These are phyloP conservation scores for Thermothielavioides terrestris DNA, from an alignment of 495 filamentous ascomycete species.

Conservation along the genomic window DNA sequence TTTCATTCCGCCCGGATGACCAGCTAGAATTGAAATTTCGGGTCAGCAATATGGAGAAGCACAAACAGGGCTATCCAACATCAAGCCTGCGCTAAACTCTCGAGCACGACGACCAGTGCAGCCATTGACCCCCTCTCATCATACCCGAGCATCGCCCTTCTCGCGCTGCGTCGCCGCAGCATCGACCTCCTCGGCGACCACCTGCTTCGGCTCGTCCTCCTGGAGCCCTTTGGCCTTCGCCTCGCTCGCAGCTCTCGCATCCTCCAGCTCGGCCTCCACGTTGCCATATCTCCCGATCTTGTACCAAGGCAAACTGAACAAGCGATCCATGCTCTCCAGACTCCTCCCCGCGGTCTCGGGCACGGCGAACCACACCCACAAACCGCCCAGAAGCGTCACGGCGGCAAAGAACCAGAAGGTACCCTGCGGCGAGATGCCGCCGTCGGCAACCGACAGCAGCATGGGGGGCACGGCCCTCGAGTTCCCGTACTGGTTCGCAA, in stretches of 20 bases:
- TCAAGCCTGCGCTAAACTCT: too few relatives aligned
- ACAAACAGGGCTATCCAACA: too few relatives aligned
- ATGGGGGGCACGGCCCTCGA: constrained; percentile 50
- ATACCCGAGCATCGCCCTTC: too few relatives aligned
- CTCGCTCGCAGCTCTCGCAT: constrained; percentile 27
- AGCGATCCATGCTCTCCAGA: constrained; percentile 55
- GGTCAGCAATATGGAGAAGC: too few relatives aligned
- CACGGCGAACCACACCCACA: constrained; percentile 54
- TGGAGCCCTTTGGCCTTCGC: constrained; percentile 3
- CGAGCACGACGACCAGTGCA: too few relatives aligned
- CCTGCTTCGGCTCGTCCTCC: constrained; percentile 8
- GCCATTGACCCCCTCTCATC: too few relatives aligned
- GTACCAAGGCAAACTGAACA: constrained; percentile 62
- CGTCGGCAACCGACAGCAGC: constrained; percentile 35
- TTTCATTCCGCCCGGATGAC: too few relatives aligned
- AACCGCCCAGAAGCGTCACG: constrained; percentile 48
- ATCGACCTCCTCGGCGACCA: not conserved
- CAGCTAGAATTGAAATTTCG: too few relatives aligned
- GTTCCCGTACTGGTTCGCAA: constrained; percentile 66
- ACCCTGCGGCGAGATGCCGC: constrained; percentile 42
- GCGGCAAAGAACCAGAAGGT: constrained; percentile 62
- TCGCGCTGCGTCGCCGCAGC: too few relatives aligned
- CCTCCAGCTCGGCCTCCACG: constrained; percentile 43
- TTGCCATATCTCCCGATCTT: constrained; percentile 55
- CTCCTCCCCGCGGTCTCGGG: constrained; percentile 59